Evolutionary conservation across 208 protist species (phyloP).

Genomic region (Leishmania lainsoni): DNA sequence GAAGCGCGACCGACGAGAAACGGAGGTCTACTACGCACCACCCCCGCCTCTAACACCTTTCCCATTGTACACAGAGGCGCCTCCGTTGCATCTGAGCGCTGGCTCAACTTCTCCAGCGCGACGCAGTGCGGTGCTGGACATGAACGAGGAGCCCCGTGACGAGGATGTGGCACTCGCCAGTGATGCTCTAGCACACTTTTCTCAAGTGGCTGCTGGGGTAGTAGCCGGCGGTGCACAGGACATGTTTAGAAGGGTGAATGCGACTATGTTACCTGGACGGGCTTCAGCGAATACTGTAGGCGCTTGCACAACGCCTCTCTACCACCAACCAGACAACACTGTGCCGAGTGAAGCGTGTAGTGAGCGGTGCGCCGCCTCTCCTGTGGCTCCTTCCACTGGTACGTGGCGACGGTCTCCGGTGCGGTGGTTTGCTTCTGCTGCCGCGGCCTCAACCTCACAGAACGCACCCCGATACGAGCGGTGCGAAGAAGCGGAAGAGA

Average conservation of each 20-base stretch:
- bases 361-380: conserved; percentile 46
- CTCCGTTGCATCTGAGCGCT: background rate
- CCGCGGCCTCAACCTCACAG: background rate
- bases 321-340: conserved; percentile 39
- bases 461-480: background rate
- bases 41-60: conserved; percentile 12
- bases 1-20: conserved; percentile 28
- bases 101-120: conserved; percentile 4
- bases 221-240: background rate
- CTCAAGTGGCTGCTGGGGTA: background rate
- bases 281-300: no score
- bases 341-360: background rate
- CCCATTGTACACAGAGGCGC: background rate
- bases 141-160: conserved; percentile 14
- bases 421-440: conserved; percentile 13
- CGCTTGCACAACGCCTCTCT: background rate
- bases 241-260: no score
- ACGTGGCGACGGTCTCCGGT: conserved; percentile 23
- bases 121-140: conserved; percentile 21
- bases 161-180: background rate
- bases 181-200: background rate
- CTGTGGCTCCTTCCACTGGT: background rate
- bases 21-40: background rate
- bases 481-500: background rate
- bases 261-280: background rate